Evolutionary conservation across 2,329 filamentous ascomycete genomes (phyloP).

Genomic region (Colletotrichum sidae): DNA sequence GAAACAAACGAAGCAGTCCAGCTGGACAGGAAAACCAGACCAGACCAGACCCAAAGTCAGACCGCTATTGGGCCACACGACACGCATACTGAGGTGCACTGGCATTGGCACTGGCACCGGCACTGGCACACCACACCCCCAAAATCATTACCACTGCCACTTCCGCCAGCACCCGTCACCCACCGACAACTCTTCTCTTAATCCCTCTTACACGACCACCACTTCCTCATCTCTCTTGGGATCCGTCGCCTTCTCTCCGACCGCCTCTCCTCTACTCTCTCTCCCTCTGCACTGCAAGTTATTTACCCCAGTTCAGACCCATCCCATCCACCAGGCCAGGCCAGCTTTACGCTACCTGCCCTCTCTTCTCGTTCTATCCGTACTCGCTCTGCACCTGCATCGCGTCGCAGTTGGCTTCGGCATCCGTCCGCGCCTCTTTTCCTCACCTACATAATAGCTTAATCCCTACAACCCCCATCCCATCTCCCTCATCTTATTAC

Average conservation of each 20-base stretch:
- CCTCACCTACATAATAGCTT: slow-evolving; percentile 34
- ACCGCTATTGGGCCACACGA: neutral
- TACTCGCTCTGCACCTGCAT: neutral
- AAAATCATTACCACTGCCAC: too few species aligned
- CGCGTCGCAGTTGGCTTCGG: too few species aligned
- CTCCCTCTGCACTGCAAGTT: neutral
- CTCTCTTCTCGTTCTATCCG: slow-evolving; percentile 3
- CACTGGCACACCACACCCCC: too few species aligned
- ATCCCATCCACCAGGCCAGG: too few species aligned
- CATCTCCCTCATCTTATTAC: slow-evolving; percentile 28
- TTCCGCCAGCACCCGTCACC: too few species aligned
- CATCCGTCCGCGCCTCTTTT: too few species aligned
- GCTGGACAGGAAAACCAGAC: slow-evolving; percentile 7
- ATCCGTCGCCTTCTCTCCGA: slow-evolving; percentile 17
- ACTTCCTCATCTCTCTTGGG: neutral
- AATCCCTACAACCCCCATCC: slow-evolving; percentile 34
- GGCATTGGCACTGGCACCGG: too few species aligned
- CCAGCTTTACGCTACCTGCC: neutral
- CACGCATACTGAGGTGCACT: too few species aligned
- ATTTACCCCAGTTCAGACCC: too few species aligned
- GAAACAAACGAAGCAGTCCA: too few species aligned
- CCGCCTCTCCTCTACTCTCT: slow-evolving; percentile 20
- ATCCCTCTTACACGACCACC: neutral
- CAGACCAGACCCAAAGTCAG: neutral
- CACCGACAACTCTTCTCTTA: too few species aligned